Evolutionary conservation across 2,329 filamentous ascomycete species (phyloP), one percentile per base, ranked within the genome.

Genomic region (Macrophomina phaseolina): DNA sequence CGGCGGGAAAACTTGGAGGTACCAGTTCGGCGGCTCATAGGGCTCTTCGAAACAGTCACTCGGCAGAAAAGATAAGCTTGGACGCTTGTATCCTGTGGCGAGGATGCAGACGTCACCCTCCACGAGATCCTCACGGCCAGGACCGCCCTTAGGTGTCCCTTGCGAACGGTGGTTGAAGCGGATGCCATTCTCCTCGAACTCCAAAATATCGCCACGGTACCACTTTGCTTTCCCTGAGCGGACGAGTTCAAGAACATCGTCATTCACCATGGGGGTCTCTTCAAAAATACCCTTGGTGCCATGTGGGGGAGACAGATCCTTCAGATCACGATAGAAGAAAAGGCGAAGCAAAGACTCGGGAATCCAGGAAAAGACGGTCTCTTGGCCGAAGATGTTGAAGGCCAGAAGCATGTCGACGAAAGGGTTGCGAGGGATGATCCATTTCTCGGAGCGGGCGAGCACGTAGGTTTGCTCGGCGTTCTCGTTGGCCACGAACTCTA

Each of bases 181-280:
- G 23, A 96, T 85, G 0, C 91, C 91, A 0, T 82, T 80, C 28
- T 88, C 82, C 6, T 85, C 84, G 68, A 94, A 88, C 12, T 81
- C 82, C 42, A 90, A 80, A 69, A 95, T 92, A 73, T 96, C 93
- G 67, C 92, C 91, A 12, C 92, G 89, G 0, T 95, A 81, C 93
- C 93, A 96, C 69, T 90, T 86, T 0, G 91, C 91, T 70, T 87
- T 85, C 11, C 91, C 91, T 1, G 82, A 80, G 18, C 92, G 89
- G 38, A 96, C 86, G 72, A 91, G 90, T 56, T 91, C 83, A 78
- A 97, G 90, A 1, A 96, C 86, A 53, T 93, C 89, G 16, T 89
- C 90, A 77, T 95, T 96, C 30, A 95, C 91, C 91, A 95, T 94
- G 0, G 92, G 92, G 0, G 92, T 96, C 62, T 91, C 90, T 34